A percentile compares a stretch with the other conserved stretches of the same genome.
Evolutionary conservation across 2,329 filamentous ascomycete species (phyloP).

Genomic region (Hymenoscyphus scutula): DNA sequence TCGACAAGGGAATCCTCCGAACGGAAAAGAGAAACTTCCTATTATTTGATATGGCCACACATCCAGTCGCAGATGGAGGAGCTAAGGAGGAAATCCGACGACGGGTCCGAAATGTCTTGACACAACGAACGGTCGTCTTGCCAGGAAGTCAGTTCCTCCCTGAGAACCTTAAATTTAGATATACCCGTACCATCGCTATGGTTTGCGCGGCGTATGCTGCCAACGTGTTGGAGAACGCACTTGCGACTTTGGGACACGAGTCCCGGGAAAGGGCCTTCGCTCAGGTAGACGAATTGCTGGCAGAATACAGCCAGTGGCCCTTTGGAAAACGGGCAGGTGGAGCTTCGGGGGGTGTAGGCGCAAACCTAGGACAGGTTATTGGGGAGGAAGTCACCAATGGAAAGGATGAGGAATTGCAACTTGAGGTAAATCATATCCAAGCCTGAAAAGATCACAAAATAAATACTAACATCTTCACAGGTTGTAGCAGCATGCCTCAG

Average conservation of each 20-base stretch:
- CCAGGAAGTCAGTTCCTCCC: constrained; percentile 84
- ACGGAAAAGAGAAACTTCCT: constrained; percentile 99
- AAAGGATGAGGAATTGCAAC: constrained; percentile 92
- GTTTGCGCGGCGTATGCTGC: constrained; percentile 97
- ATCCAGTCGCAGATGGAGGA: constrained; percentile 92
- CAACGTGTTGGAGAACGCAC: constrained; percentile 96
- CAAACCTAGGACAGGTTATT: constrained; percentile 86
- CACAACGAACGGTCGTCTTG: constrained; percentile 89
- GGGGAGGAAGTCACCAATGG: constrained; percentile 75
- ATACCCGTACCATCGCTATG: constrained; percentile 89
- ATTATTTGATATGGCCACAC: constrained; percentile 99
- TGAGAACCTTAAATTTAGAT: constrained; percentile 91
- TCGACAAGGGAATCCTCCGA: constrained; percentile 97
- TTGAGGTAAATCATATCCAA: constrained; percentile 69
- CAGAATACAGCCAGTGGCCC: constrained; percentile 96
- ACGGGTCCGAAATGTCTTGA: constrained; percentile 88
- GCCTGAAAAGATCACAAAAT: neutral
- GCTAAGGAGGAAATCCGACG: constrained; percentile 97
- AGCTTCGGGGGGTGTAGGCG: constrained; percentile 76
- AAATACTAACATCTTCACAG: constrained; percentile 23
- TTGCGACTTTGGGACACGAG: constrained; percentile 91
- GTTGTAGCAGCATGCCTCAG: constrained; percentile 92
- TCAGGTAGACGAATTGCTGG: constrained; percentile 92
- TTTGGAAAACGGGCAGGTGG: constrained; percentile 79
- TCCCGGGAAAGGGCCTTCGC: constrained; percentile 91